phyloP scores from a whole-genome alignment of 257 asterid genomes.

The Ligustrum vulgare region DNA sequence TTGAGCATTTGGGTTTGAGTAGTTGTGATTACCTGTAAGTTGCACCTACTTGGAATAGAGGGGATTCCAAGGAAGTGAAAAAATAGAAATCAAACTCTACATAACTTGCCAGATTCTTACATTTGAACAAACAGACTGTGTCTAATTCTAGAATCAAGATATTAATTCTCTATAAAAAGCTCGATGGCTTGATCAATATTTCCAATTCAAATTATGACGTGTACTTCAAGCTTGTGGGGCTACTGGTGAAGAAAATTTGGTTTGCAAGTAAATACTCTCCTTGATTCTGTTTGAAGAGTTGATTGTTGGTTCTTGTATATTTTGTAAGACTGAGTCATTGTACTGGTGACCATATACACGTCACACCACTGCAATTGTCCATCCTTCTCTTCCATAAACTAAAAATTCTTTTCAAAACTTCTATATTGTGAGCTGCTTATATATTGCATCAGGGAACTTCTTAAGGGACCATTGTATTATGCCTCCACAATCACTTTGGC shows the following conservation, averaged over 20 bases:
- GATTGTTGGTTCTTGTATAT: background rate
- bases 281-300: background rate
- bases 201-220: conserved; percentile 5
- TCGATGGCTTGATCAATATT: background rate
- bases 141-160: background rate
- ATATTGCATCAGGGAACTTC: conserved; percentile 70
- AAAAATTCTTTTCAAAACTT: conserved; percentile 17
- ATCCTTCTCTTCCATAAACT: conserved; percentile 5
- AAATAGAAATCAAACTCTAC: background rate
- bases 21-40: background rate
- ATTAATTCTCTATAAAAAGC: background rate
- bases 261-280: background rate
- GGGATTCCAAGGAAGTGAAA: background rate
- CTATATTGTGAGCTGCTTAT: conserved; percentile 14
- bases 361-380: background rate
- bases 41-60: background rate
- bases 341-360: conserved; percentile 1
- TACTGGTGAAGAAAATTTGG: background rate
- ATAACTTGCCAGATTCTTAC: background rate
- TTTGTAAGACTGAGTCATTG: background rate
- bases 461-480: conserved; percentile 91
- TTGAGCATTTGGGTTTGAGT: background rate
- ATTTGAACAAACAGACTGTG: no score
- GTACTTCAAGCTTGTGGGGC: background rate
- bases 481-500: conserved; percentile 78